These are phyloP conservation scores for Camellia oleifera DNA, from an alignment of 179 eudicot species.

Conservation along the genomic window DNA sequence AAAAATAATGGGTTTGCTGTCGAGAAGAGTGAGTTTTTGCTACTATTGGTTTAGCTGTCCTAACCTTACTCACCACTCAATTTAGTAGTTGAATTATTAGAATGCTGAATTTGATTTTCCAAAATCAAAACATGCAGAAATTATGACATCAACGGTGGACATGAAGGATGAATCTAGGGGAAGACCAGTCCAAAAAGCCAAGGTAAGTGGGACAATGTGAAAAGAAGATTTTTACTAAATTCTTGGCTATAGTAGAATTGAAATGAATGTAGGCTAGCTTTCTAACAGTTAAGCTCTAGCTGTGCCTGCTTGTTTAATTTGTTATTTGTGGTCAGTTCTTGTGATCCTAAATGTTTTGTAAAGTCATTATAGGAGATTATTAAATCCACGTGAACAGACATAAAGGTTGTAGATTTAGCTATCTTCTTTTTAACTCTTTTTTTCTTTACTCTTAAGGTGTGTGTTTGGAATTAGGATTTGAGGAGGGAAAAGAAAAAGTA, in stretches of 20 bases:
- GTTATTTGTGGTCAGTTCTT: neutral
- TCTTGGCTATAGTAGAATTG: neutral
- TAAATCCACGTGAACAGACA: constrained; percentile 33
- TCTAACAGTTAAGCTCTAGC: neutral
- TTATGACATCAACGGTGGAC: constrained; percentile 30
- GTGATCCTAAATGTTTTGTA: neutral
- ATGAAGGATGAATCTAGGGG: constrained; percentile 75
- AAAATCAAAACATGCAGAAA: constrained; percentile 24
- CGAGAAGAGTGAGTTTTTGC: constrained; percentile 57
- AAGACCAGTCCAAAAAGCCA: constrained; percentile 70
- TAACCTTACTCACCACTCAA: neutral
- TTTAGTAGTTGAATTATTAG: neutral
- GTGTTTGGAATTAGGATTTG: no score
- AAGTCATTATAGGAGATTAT: neutral
- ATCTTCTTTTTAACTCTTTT: no score
- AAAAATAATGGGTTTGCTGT: constrained; percentile 70
- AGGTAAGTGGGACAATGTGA: constrained; percentile 30
- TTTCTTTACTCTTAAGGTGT: constrained; percentile 28
- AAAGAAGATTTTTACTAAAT: neutral
- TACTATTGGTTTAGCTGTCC: neutral
- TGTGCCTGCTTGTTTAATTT: neutral
- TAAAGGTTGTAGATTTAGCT: constrained; percentile 45
- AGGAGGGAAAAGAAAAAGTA: no score
- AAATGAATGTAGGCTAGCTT: neutral
- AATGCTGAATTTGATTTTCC: neutral